Percentiles rank a stretch among this genome's conserved stretches.
phyloP scores from a whole-genome alignment of 768 basidiomycete species.

The Russula virescens region DNA sequence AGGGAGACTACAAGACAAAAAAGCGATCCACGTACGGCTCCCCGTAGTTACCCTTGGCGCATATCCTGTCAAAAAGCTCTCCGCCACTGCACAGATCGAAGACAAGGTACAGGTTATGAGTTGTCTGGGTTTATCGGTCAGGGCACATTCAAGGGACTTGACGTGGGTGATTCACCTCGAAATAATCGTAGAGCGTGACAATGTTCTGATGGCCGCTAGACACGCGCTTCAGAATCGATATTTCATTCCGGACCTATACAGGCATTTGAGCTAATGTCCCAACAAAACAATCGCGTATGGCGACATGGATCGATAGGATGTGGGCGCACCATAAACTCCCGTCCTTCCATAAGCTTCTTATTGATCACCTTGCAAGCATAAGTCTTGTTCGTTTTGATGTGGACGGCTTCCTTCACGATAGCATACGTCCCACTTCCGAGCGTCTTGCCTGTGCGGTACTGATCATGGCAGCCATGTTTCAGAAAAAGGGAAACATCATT shows the following conservation, averaged over 20 bases:
- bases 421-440: constrained; percentile 92
- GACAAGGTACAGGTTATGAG: constrained; percentile 89
- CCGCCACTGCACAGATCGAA: constrained; percentile 97
- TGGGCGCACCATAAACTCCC: constrained; percentile 86
- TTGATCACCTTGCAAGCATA: constrained; percentile 99
- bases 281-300: neutral
- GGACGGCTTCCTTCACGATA: constrained; percentile 92
- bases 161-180: constrained; percentile 55
- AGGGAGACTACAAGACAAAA: constrained; percentile 24
- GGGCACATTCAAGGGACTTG: neutral
- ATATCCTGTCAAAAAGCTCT: constrained; percentile 98
- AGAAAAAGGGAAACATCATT: neutral
- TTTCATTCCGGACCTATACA: constrained; percentile 88
- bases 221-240: constrained; percentile 87
- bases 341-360: constrained; percentile 97
- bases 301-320: neutral
- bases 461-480: neutral
- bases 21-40: constrained; percentile 60
- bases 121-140: constrained; percentile 45
- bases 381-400: constrained; percentile 88
- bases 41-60: constrained; percentile 94
- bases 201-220: constrained; percentile 88
- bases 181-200: constrained; percentile 93
- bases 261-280: constrained; percentile 13
- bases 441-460: constrained; percentile 87